Conservation (phyloP, 306 rosid genomes). For the Lathyrus aphaca region DNA sequence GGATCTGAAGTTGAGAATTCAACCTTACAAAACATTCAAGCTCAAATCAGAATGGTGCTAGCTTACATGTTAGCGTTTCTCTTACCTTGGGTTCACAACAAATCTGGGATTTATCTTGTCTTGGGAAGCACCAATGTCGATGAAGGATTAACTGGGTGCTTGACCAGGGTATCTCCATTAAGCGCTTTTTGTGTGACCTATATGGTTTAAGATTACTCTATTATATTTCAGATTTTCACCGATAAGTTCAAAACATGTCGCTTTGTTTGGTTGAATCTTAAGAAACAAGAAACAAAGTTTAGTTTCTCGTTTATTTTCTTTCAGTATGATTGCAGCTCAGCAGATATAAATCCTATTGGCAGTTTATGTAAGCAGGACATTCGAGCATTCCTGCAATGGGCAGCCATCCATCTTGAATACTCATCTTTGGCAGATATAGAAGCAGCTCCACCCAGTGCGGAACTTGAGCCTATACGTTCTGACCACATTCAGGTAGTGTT, state of each 20-base stretch:
- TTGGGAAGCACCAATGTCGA: constrained; percentile 93
- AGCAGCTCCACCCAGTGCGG: constrained; percentile 98
- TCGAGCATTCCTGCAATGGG: constrained; percentile 85
- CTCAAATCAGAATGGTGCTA: constrained; percentile 90
- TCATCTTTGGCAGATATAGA: constrained; percentile 80
- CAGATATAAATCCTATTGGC: constrained; percentile 94
- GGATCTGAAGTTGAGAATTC: constrained; percentile 86
- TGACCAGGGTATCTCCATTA: constrained; percentile 67
- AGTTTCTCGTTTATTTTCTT: too few species aligned
- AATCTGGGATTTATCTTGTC: constrained; percentile 90
- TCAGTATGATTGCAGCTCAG: constrained; percentile 96
- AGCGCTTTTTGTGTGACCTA: too few species aligned
- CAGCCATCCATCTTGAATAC: constrained; percentile 82
- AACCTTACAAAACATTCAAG: constrained; percentile 93
- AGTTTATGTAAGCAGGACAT: constrained; percentile 92
- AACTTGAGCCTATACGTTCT: constrained; percentile 93
- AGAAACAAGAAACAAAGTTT: too few species aligned
- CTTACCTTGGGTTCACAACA: constrained; percentile 93
- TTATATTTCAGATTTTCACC: too few species aligned
- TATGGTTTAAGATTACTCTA: too few species aligned
- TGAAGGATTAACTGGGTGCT: constrained; percentile 73
- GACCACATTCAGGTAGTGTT: constrained; percentile 77
- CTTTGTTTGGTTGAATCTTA: too few species aligned
- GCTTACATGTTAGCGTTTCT: constrained; percentile 98
- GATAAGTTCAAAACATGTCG: too few species aligned